phyloP scores from a whole-genome alignment of 2,329 filamentous ascomycete genomes.

The Harringtonia lauricola region DNA sequence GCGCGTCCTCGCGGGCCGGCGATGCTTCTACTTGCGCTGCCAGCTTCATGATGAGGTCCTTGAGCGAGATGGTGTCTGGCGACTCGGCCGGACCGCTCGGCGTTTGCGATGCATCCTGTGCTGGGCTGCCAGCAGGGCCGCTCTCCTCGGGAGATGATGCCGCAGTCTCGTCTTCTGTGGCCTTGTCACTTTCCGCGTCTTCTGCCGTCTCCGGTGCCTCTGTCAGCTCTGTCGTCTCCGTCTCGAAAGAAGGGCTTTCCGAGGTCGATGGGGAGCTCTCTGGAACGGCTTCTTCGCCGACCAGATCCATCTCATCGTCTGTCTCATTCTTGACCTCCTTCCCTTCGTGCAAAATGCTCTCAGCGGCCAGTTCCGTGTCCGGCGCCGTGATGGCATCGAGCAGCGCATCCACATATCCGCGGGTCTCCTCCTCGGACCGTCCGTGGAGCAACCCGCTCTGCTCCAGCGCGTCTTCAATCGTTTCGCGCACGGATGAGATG shows the following conservation, averaged over 20 bases:
- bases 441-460: constrained; percentile 40
- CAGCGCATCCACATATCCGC: constrained; percentile 37
- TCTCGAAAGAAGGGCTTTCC: background rate
- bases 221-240: background rate
- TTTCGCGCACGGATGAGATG: constrained; percentile 38
- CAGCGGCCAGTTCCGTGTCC: constrained; percentile 10
- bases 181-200: background rate
- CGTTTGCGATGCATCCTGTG: background rate
- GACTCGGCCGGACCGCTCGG: background rate
- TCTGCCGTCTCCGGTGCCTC: constrained; percentile 13
- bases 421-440: constrained; percentile 32
- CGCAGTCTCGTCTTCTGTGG: background rate
- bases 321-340: constrained; percentile 4
- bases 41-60: constrained; percentile 41
- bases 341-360: constrained; percentile 8
- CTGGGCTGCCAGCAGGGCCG: background rate
- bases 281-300: background rate
- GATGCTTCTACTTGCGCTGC: constrained; percentile 32
- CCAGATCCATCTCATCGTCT: background rate
- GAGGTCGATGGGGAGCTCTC: background rate
- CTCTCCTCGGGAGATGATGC: background rate
- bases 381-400: constrained; percentile 33
- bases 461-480: constrained; percentile 42
- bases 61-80: constrained; percentile 19
- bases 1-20: background rate